Evolutionary conservation across 1,139 yeast genomes (phyloP).

Genomic region (Geotrichum bryndzae): DNA sequence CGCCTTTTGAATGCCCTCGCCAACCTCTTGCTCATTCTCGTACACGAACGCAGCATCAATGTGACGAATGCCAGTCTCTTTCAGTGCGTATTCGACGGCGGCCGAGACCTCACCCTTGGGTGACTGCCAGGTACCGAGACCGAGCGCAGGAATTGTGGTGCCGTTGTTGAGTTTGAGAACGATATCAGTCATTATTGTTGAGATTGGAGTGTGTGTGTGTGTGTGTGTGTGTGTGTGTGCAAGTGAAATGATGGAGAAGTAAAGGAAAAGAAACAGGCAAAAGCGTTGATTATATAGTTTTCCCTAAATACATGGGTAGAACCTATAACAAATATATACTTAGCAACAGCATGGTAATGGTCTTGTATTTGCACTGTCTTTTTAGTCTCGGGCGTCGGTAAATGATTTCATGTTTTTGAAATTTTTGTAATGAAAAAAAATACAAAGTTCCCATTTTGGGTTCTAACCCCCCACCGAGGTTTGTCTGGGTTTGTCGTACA

Average conservation of each 20-base stretch:
- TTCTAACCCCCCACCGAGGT: neutral
- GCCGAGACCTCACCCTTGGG: conserved; percentile 51
- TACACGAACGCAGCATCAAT: conserved; percentile 73
- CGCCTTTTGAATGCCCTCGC: conserved; percentile 46
- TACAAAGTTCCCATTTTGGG: neutral
- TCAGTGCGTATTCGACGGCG: conserved; percentile 57
- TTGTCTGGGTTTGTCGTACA: neutral
- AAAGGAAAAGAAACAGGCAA: too few species aligned
- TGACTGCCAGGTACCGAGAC: conserved; percentile 78
- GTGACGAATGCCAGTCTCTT: conserved; percentile 63
- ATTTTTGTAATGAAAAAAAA: too few species aligned
- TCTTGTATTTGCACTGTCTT: too few species aligned
- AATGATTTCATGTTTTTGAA: neutral
- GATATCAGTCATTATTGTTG: conserved; percentile 23
- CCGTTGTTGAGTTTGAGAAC: conserved; percentile 52
- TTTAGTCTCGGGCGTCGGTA: too few species aligned
- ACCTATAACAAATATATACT: too few species aligned
- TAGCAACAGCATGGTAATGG: too few species aligned
- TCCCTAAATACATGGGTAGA: neutral
- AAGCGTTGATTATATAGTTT: neutral
- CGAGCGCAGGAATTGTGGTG: conserved; percentile 57
- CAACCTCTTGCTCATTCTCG: conserved; percentile 60
- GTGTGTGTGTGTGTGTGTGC: too few species aligned
- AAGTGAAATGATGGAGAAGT: too few species aligned
- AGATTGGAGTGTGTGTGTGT: too few species aligned